A percentile compares a stretch with the other conserved stretches of the same genome.
Evolutionary conservation across 495 filamentous ascomycete species (phyloP).

Genomic region (Penicillium cosmopolitanum): DNA sequence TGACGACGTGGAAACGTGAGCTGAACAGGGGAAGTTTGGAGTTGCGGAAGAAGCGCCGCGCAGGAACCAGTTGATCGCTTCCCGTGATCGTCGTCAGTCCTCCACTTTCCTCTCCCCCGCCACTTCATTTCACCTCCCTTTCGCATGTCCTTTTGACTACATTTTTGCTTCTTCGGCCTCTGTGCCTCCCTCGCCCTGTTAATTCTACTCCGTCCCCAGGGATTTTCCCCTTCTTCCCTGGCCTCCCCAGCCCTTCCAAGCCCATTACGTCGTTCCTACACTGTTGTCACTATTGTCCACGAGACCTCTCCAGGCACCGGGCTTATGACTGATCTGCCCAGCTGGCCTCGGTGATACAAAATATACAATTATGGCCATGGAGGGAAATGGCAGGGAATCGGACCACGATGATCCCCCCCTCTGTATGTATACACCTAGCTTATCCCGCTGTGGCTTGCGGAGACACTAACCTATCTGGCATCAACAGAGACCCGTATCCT

Average conservation of each 20-base stretch:
- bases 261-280: slow-evolving; percentile 1
- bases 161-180: slow-evolving; percentile 16
- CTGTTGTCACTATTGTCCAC: slow-evolving; percentile 2
- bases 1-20: neutral
- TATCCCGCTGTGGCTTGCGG: slow-evolving; percentile 17
- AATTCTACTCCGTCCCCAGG: neutral
- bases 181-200: slow-evolving; percentile 18
- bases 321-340: slow-evolving; percentile 39
- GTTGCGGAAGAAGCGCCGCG: slow-evolving; percentile 20
- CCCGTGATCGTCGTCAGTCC: slow-evolving; percentile 34
- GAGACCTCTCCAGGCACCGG: slow-evolving; percentile 15
- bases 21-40: slow-evolving; percentile 4
- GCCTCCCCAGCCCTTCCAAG: neutral
- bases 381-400: slow-evolving; percentile 37
- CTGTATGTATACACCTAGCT: slow-evolving; percentile 43
- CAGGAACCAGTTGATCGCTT: slow-evolving; percentile 34
- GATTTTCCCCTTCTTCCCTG: neutral
- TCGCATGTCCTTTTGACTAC: slow-evolving; percentile 8
- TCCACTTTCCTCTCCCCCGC: slow-evolving; percentile 37
- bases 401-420: slow-evolving; percentile 49
- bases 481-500: slow-evolving; percentile 77
- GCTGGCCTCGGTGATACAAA: slow-evolving; percentile 28
- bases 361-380: slow-evolving; percentile 40
- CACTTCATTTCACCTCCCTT: slow-evolving; percentile 26
- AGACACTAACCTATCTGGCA: slow-evolving; percentile 20